Evolutionary conservation across 2,329 filamentous ascomycete genomes (phyloP).

Genomic region (Phialemoniopsis sp.): DNA sequence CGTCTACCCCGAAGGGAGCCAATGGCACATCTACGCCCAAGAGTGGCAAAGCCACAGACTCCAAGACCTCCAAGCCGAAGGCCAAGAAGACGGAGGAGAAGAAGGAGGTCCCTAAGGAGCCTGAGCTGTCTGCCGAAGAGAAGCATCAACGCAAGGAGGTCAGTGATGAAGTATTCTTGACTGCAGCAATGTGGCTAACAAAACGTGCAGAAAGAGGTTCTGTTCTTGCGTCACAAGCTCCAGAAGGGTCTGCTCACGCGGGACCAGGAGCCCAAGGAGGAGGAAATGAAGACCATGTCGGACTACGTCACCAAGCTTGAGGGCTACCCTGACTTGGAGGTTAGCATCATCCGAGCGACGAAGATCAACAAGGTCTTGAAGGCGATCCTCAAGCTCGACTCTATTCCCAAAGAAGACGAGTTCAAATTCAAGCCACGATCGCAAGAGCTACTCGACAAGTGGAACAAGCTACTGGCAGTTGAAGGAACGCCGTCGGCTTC

Average conservation of each 20-base stretch:
- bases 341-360: constrained; percentile 80
- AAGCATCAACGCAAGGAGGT: constrained; percentile 56
- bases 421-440: constrained; percentile 86
- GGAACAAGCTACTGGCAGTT: constrained; percentile 78
- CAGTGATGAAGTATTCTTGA: constrained; percentile 13
- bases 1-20: constrained; percentile 64
- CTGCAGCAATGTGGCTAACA: constrained; percentile 24
- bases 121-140: constrained; percentile 50
- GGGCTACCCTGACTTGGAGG: constrained; percentile 73
- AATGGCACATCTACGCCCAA: constrained; percentile 58
- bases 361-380: constrained; percentile 99
- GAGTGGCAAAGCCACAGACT: constrained; percentile 46
- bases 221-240: constrained; percentile 90
- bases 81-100: constrained; percentile 58
- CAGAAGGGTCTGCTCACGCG: constrained; percentile 89
- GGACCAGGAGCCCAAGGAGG: constrained; percentile 79
- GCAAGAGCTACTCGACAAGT: constrained; percentile 74
- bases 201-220: constrained; percentile 61
- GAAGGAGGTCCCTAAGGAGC: constrained; percentile 38
- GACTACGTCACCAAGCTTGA: constrained; percentile 80
- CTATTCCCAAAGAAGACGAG: constrained; percentile 84
- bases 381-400: constrained; percentile 82
- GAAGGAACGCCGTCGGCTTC: constrained; percentile 31
- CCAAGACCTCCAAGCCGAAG: constrained; percentile 35
- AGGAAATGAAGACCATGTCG: constrained; percentile 76